phyloP scores from a whole-genome alignment of 2,329 filamentous ascomycete species.

The Aspergillus piperis region DNA sequence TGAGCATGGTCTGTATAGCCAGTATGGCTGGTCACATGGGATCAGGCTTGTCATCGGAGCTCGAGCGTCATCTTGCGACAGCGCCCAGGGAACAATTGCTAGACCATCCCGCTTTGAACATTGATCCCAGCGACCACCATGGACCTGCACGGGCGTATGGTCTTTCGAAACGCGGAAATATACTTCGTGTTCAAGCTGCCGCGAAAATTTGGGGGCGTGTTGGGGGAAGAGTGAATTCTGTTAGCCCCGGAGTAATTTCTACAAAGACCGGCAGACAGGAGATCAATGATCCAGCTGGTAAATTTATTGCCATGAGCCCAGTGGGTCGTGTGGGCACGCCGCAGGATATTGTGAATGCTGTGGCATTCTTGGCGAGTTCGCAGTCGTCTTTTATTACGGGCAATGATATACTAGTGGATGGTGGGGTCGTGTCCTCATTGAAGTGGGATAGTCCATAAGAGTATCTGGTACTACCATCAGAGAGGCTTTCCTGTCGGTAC shows the following conservation, averaged over 20 bases:
- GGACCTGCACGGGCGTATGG: neutral
- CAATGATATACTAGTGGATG: slow-evolving; percentile 1
- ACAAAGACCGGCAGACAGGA: slow-evolving; percentile 2
- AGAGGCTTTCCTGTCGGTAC: too few relatives aligned
- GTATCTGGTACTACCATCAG: too few relatives aligned
- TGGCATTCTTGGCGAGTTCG: neutral
- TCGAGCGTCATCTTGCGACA: slow-evolving; percentile 12
- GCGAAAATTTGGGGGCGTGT: slow-evolving; percentile 6
- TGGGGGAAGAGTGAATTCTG: slow-evolving; percentile 9
- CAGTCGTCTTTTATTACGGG: slow-evolving; percentile 4
- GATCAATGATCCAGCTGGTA: neutral
- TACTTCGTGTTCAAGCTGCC: slow-evolving; percentile 12
- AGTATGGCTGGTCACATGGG: slow-evolving; percentile 8
- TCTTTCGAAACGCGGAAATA: slow-evolving; percentile 10
- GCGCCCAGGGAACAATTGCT: neutral
- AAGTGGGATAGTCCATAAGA: neutral
- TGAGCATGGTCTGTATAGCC: slow-evolving; percentile 4
- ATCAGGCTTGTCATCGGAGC: neutral
- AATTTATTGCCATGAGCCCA: neutral
- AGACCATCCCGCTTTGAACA: neutral
- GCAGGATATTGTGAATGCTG: slow-evolving; percentile 5
- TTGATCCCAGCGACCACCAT: neutral
- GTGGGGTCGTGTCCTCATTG: neutral
- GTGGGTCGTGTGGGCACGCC: neutral
- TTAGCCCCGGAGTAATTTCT: slow-evolving; percentile 12